phyloP scores from a whole-genome alignment of 2,329 filamentous ascomycete genomes.

The Clathrospora elynae region DNA sequence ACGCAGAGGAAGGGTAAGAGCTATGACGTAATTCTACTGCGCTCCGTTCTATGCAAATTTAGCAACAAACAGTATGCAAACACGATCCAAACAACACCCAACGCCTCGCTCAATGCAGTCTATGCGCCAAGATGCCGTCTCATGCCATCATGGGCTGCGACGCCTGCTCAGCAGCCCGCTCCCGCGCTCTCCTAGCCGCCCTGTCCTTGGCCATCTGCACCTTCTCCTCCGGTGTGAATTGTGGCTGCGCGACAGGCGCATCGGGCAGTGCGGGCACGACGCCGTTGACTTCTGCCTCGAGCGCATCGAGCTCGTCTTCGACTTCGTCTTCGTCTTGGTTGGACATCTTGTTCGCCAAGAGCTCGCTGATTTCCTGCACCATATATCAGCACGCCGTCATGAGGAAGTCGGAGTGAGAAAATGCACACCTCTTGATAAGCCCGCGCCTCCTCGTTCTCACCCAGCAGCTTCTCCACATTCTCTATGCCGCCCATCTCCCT shows the following conservation, averaged over 20 bases:
- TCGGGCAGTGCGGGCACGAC: slow-evolving; percentile 45
- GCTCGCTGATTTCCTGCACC: slow-evolving; percentile 82
- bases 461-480: slow-evolving; percentile 92
- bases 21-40: slow-evolving; percentile 9
- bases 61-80: slow-evolving; percentile 6
- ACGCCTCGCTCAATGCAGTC: slow-evolving; percentile 45
- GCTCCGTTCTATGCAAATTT: neutral
- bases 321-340: slow-evolving; percentile 98
- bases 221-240: slow-evolving; percentile 38
- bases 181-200: slow-evolving; percentile 40
- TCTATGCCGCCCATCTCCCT: slow-evolving; percentile 95
- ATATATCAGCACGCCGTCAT: slow-evolving; percentile 6
- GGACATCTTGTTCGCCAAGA: slow-evolving; percentile 85
- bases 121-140: slow-evolving; percentile 14
- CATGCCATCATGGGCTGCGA: slow-evolving; percentile 48
- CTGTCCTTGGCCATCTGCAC: slow-evolving; percentile 40
- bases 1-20: neutral
- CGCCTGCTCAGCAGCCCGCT: slow-evolving; percentile 39
- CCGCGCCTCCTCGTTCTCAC: slow-evolving; percentile 85
- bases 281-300: slow-evolving; percentile 68
- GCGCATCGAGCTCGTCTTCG: slow-evolving; percentile 86
- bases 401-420: neutral
- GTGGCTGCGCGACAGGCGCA: slow-evolving; percentile 43
- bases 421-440: slow-evolving; percentile 81
- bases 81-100: slow-evolving; percentile 14